These are phyloP conservation scores for Chaetomium tenue DNA, from an alignment of 495 filamentous ascomycete species.

Conservation along the genomic window DNA sequence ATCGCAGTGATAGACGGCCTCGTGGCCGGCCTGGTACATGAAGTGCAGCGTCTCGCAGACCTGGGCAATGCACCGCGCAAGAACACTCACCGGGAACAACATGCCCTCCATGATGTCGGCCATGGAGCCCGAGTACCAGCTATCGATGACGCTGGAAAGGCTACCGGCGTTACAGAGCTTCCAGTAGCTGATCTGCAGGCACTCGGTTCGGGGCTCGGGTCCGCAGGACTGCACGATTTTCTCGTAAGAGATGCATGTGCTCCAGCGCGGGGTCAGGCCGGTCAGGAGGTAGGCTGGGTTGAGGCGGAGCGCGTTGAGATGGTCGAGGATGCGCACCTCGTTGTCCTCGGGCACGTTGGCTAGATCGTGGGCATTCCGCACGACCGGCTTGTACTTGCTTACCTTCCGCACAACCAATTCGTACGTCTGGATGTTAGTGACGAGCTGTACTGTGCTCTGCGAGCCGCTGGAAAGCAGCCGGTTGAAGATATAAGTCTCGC, in stretches of 20 bases:
- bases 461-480: background rate
- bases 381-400: background rate
- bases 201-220: background rate
- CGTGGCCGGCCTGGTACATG: constrained; percentile 19
- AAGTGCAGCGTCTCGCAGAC: constrained; percentile 21
- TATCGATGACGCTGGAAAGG: background rate
- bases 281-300: background rate
- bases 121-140: background rate
- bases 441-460: constrained; percentile 19
- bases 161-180: constrained; percentile 17
- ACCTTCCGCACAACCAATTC: constrained; percentile 18
- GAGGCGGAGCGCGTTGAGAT: constrained; percentile 1
- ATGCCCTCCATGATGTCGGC: background rate
- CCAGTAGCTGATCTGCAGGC: constrained; percentile 14
- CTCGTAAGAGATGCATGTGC: constrained; percentile 5
- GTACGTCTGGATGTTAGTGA: constrained; percentile 6
- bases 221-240: background rate
- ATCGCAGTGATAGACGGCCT: constrained; percentile 20
- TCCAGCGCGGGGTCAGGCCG: constrained; percentile 5
- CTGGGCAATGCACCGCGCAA: constrained; percentile 14
- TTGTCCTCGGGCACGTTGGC: background rate
- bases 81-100: constrained; percentile 10
- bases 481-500: constrained; percentile 13
- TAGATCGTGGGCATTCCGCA: background rate
- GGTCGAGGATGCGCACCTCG: constrained; percentile 14